Evolutionary conservation across 331 rosid species (phyloP), one percentile per base, ranked within the genome.

Genomic region (Rhamnella rubrinervis): DNA sequence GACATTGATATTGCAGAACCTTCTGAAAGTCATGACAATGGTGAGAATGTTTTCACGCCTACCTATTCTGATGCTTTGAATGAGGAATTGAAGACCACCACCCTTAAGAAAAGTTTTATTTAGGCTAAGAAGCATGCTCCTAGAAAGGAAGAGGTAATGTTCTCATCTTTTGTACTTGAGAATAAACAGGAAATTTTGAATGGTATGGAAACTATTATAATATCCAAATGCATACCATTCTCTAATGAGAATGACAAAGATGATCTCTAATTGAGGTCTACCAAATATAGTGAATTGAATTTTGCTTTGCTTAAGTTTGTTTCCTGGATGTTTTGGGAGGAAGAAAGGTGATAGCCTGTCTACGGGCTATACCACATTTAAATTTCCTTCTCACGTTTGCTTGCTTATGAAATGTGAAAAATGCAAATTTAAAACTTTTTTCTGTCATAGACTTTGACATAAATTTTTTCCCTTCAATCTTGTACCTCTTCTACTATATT

Each of bases 61-160:
- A 83, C 93, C 71, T 95, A 95, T 79, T 80, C 93, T 69, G 92
- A 87, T 71, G 92, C 80, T 57, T 77, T 95, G 85, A 86, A 79
- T 74, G 82, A 86, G 65, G 85, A 95, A 66, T 72, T 95, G 61
- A 89, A 87, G 86, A 73, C 78, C 63, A 84, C 96, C 12, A 83
- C 92, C 20, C 90, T 95, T 41, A 53, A 81, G 71, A 91, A 82
- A 78, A 95, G 93, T 80, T 95, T 95, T 82, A 85, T 85, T 68
- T 84, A 87, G 77, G 97, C 96, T 55, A 73, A 83, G 25, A 96
- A 85, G 76, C 86, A 89, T 77, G 77, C 82, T 49, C 78, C 93
- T 40, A 80, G 79, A 84, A 85, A 78, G 66, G 81, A 84, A 67
- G 91, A 91, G 97, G 99, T 89, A 88, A 47, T 9, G 59, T 71